Evolutionary conservation across 768 basidiomycete genomes (phyloP), one percentile per base, ranked within the genome.

Genomic region (Serendipita sp.): DNA sequence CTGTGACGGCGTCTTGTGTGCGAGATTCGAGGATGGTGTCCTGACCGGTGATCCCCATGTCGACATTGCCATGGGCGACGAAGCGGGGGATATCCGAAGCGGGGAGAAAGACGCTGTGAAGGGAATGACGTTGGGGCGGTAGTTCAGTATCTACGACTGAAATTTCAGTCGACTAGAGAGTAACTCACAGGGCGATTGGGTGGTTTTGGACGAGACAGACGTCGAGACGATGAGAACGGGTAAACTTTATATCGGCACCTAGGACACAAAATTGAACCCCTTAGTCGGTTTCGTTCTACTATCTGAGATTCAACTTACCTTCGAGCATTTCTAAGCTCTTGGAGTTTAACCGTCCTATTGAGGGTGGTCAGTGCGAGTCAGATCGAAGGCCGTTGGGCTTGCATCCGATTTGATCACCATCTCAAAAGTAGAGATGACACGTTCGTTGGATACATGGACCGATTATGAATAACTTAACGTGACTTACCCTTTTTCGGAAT

Each of bases 41-140:
- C 76, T 97, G 93, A 3, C 96, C 96, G 7, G 96, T 98, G 70
- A 99, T 96, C 3, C 96, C 96, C 48, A 99, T 80, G 70, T 97
- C 90, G 71, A 99, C 89, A 71, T 93, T 88, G 56, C 96, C 96
- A 73, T 95, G 93, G 47, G 93, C 96, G 51, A 99, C 96, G 75
- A 98, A 99, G 34, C 93, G 95, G 8, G 96, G 94, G 68, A 99
- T 99, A 71, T 99, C 96, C 3, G 88, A 80, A 1, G 96, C 96
- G 28, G 96, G 94, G 28, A 98, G 86, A 76, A 99, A 98, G 28
- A 99, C 88, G 4, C 95, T 97, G 28, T 35, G 32, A 10, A 24
- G 24, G 3, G 51, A 10, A 15, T 53, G 51, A 13, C 38, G 10
- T 53, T 13, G 45, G 13, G 45, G 13, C 45, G 13, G 45, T 18